Evolutionary conservation across 2,329 filamentous ascomycete species (phyloP).

Genomic region (Cladophialophora yegresii): DNA sequence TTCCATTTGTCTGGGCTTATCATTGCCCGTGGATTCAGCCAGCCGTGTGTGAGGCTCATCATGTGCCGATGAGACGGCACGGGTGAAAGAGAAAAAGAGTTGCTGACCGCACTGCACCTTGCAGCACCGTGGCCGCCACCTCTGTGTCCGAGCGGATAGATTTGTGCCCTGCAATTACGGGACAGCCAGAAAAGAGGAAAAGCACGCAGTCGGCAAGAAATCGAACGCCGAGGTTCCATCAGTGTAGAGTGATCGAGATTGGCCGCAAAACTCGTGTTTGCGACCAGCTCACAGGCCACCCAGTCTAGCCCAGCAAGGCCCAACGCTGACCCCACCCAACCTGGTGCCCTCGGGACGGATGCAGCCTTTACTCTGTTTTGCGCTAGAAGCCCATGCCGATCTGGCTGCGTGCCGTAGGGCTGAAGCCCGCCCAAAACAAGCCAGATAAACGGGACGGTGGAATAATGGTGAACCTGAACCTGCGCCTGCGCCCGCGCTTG

Average conservation of each 20-base stretch:
- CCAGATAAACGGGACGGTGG: background rate
- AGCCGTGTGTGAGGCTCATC: slow-evolving; percentile 11
- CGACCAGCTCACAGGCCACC: slow-evolving; percentile 5
- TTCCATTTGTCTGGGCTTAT: background rate
- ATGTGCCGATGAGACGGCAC: slow-evolving; percentile 2
- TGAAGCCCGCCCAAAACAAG: slow-evolving; percentile 6
- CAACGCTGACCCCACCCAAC: slow-evolving; percentile 10
- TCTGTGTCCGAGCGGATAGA: background rate
- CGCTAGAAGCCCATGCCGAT: slow-evolving; percentile 20
- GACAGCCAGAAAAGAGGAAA: background rate
- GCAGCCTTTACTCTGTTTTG: slow-evolving; percentile 17
- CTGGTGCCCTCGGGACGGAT: slow-evolving; percentile 15
- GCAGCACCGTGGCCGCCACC: background rate
- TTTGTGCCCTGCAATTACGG: background rate
- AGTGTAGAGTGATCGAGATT: background rate
- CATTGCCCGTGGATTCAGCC: slow-evolving; percentile 2
- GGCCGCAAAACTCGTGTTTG: background rate
- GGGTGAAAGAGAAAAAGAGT: background rate
- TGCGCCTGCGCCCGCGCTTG: slow-evolving; percentile 6
- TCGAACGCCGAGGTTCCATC: slow-evolving; percentile 15
- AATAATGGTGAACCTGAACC: background rate
- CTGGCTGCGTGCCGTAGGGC: slow-evolving; percentile 20
- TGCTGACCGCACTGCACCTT: slow-evolving; percentile 11
- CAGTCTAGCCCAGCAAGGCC: slow-evolving; percentile 3
- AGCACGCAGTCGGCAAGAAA: background rate